Evolutionary conservation across 2,329 filamentous ascomycete genomes (phyloP), one percentile per base, ranked within the genome.

Genomic region (Sphaerulina musiva): DNA sequence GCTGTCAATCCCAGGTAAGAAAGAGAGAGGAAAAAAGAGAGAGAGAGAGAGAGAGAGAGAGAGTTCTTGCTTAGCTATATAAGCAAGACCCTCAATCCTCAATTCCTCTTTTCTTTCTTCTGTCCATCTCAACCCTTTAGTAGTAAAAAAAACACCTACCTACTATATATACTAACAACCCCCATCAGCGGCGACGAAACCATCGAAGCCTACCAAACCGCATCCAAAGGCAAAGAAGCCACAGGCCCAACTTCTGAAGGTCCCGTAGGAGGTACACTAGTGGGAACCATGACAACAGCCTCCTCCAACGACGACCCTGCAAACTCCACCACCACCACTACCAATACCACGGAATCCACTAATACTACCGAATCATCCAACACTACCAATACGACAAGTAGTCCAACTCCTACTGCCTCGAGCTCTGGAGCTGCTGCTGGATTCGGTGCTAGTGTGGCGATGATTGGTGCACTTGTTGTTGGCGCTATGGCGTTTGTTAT

Each of bases 1-100:
- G 53, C 29, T 32, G 40, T 55, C 47, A 55, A 55, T 36, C 53
- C 53, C 10, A 51, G 32, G 47, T 42, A 2, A 40, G 47, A 20
- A 32, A n/a, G n/a, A 4, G 11, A 20, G 20, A 20, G 20, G 2
- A 4, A 20, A 2, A 20, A 2, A 20, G 20, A 20, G 20, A 17
- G 14, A 17, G 14, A 17, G 3, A 20, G 20, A 20, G 20, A 20
- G 20, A 17, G 14, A 17, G 14, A 17, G 14, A 17, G 14, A 17
- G 14, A 17, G 14, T 17, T 17, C 14, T 17, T 17, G 14, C 14
- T 1, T 17, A 1, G 14, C 14, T 17, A 17, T 17, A 17, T 17
- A 17, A 17, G 14, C 14, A 17, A 17, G 14, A 17, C 14, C 14
- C 14, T 17, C 14, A 17, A 17, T 17, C 14, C 14, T 17, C 1